Evolutionary conservation across 2,329 filamentous ascomycete species (phyloP).

Genomic region (Sporothrix globosa): DNA sequence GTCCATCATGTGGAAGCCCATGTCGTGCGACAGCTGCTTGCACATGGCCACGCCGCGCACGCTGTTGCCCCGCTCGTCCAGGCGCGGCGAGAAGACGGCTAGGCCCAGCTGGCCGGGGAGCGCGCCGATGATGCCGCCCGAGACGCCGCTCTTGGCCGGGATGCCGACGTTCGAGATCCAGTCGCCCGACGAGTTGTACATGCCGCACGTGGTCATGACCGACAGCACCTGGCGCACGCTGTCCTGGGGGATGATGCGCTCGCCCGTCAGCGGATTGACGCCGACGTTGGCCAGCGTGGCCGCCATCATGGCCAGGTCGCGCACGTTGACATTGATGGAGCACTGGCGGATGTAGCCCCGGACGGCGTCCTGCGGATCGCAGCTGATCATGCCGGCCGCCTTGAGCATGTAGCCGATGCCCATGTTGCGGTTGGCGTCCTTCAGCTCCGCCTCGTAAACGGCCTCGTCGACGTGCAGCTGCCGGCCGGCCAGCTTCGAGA

Average conservation of each 20-base stretch:
- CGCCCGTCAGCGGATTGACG: conserved; percentile 15
- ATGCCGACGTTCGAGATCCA: conserved; percentile 24
- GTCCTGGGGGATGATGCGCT: conserved; percentile 16
- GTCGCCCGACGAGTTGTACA: conserved; percentile 25
- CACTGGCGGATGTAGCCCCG: conserved; percentile 24
- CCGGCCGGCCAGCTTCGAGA: conserved; percentile 16
- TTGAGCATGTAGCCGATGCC: conserved; percentile 26
- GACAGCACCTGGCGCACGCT: conserved; percentile 27
- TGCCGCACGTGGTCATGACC: conserved; percentile 25
- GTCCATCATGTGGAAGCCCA: conserved; percentile 30
- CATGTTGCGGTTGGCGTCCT: conserved; percentile 26
- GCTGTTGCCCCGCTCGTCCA: conserved; percentile 23
- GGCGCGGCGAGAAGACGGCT: conserved; percentile 20
- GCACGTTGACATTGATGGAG: conserved; percentile 25
- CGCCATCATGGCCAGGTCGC: conserved; percentile 24
- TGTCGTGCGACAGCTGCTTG: conserved; percentile 26
- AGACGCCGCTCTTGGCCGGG: conserved; percentile 26
- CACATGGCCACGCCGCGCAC: conserved; percentile 26
- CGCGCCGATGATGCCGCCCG: conserved; percentile 22
- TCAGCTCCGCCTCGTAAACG: conserved; percentile 18
- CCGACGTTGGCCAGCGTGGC: conserved; percentile 17
- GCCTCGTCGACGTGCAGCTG: conserved; percentile 20
- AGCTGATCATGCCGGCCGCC: conserved; percentile 16
- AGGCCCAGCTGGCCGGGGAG: conserved; percentile 26
- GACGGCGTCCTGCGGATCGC: conserved; percentile 21